Evolutionary conservation across 2,329 filamentous ascomycete genomes (phyloP), one percentile per base, ranked within the genome.

Genomic region (Mycocentrospora acerina): DNA sequence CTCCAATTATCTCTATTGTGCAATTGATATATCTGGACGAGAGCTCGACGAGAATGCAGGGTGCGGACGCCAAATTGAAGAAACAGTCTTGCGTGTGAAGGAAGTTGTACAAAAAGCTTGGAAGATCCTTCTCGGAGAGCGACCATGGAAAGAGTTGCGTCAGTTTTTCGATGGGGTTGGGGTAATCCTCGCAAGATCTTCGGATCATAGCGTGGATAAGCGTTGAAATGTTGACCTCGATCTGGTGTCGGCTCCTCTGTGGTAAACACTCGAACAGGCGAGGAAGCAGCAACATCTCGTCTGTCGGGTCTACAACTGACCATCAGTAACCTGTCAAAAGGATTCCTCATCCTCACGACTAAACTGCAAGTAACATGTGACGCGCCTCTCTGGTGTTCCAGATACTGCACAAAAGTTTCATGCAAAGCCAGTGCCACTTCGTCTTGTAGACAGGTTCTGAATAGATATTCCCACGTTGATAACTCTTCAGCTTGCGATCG

Each of bases 71-170:
- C 1, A 37, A 44, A 15, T 59, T 40, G 4, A 44, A 7, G 36
- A 67, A 63, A 36, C 62, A 68, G 27, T 68, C 64, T 13, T 59
- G 60, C 2, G 54, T 56, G 2, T 51, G 51, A n/a, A 66, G 25
- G 26, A 63, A 64, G 29, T 65, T 62, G 43, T 55, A 57, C 1
- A 65, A 33, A 14, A 59, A 56, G 4, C 37, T 40, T 3, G 51
- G 53, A 10, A 68, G 38, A 24, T 64, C 44, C 2, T 48, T 40
- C 7, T 48, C 48, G 12, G 50, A 53, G 2, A 46, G 30, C 10
- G 62, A 59, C 62, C 64, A 67, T 17, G 16, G 28, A 15, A 51
- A 44, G 11, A 29, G 19, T 16, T 18, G 25, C 7, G 18, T 13
- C 18, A 29, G 28, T 9, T 35, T 33, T 7, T 37, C 26, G 6